Evolutionary conservation across 495 filamentous ascomycete species (phyloP).

Genomic region (Aspergillus saccharolyticus): DNA sequence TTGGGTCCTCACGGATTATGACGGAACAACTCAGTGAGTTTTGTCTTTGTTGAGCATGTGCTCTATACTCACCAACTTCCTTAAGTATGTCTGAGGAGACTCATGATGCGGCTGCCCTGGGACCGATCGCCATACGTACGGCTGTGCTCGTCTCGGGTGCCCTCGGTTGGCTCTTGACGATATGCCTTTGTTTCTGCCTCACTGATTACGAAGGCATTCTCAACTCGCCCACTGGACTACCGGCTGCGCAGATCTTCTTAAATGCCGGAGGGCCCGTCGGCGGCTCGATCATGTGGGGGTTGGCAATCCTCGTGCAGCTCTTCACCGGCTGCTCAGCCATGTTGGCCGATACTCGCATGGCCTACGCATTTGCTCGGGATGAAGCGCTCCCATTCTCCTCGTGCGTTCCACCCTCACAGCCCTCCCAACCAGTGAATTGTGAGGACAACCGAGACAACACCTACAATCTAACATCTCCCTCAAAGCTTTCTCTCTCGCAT

Average conservation of each 20-base stretch:
- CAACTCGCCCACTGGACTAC: constrained; percentile 57
- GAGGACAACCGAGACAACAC: too few species aligned
- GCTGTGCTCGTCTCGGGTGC: constrained; percentile 62
- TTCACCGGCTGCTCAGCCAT: constrained; percentile 69
- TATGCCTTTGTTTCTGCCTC: constrained; percentile 66
- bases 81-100: constrained; percentile 68
- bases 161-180: constrained; percentile 60
- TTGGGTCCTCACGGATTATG: constrained; percentile 76
- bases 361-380: constrained; percentile 66
- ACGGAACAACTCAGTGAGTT: constrained; percentile 63
- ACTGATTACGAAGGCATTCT: constrained; percentile 60
- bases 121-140: constrained; percentile 58
- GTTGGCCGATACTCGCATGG: constrained; percentile 68
- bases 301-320: constrained; percentile 64
- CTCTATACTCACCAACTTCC: not conserved
- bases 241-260: constrained; percentile 66
- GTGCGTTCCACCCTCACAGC: constrained; percentile 32
- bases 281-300: constrained; percentile 64
- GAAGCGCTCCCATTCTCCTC: constrained; percentile 63
- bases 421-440: too few species aligned
- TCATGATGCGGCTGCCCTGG: constrained; percentile 62
- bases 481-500: constrained; percentile 52
- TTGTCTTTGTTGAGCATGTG: too few species aligned
- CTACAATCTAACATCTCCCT: not conserved
- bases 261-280: constrained; percentile 59